These are phyloP conservation scores for Silene uniflora DNA, from an alignment of 148 eudicot genomes.

Conservation along the genomic window DNA sequence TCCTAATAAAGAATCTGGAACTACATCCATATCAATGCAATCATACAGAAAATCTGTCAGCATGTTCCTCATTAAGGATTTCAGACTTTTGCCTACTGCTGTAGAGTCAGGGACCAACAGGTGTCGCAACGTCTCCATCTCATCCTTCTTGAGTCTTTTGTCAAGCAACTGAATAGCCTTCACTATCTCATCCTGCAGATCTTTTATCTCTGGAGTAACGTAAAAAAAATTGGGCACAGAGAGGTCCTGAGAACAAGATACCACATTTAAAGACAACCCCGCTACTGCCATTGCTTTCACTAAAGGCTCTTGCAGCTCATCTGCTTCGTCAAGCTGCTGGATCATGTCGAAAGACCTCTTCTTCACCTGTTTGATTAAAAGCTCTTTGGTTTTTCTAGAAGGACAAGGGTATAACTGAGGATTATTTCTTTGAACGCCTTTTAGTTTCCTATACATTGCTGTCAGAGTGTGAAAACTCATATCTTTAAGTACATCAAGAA, in stretches of 20 bases:
- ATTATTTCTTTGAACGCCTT: conserved; percentile 37
- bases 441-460: conserved; percentile 68
- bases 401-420: conserved; percentile 31
- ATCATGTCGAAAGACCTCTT: conserved; percentile 38
- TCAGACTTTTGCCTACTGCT: conserved; percentile 30
- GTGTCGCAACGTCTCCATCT: conserved; percentile 38
- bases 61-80: conserved; percentile 37
- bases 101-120: conserved; percentile 43
- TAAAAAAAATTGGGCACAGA: conserved; percentile 28
- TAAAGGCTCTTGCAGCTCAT: conserved; percentile 47
- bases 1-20: conserved; percentile 48
- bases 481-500: conserved; percentile 45
- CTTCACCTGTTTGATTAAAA: conserved; percentile 29
- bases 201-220: conserved; percentile 41
- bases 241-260: conserved; percentile 23
- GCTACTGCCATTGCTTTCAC: conserved; percentile 68
- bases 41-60: conserved; percentile 69
- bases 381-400: conserved; percentile 33
- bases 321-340: conserved; percentile 36
- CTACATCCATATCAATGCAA: conserved; percentile 66
- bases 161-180: conserved; percentile 50
- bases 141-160: conserved; percentile 32
- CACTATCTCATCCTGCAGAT: conserved; percentile 54
- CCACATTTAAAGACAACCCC: conserved; percentile 37
- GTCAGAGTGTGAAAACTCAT: conserved; percentile 39